Evolutionary conservation across 169 alveolate species (phyloP).

Genomic region (Cryptosporidium xiaoi): DNA sequence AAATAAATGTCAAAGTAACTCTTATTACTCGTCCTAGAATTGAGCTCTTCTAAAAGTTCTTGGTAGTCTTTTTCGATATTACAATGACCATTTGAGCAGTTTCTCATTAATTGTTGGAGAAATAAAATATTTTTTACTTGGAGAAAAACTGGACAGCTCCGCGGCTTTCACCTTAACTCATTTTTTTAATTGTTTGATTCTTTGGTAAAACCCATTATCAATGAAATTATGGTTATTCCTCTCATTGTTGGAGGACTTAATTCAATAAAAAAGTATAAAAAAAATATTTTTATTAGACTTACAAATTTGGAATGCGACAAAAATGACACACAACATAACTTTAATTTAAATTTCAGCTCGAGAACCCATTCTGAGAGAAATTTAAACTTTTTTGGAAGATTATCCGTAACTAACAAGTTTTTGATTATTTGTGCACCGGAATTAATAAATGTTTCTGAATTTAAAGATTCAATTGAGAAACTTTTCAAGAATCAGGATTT

Average conservation of each 20-base stretch:
- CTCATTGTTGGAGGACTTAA: not conserved
- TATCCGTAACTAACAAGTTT: not conserved
- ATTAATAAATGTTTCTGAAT: constrained; percentile 1
- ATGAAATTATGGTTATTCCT: too few species aligned
- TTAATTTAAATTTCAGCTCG: too few species aligned
- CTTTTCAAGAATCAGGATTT: not conserved
- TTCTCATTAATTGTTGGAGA: constrained; percentile 1
- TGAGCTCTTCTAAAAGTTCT: constrained; percentile 1
- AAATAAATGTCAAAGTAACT: constrained; percentile 1
- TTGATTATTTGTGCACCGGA: constrained; percentile 16
- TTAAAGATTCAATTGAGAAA: constrained; percentile 13
- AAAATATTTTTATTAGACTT: not conserved
- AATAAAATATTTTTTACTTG: too few species aligned
- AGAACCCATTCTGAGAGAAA: too few species aligned
- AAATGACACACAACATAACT: too few species aligned
- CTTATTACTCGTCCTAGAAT: not conserved
- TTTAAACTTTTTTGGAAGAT: too few species aligned
- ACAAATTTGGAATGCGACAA: not conserved
- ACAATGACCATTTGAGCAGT: constrained; percentile 17
- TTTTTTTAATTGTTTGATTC: too few species aligned
- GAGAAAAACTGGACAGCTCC: too few species aligned
- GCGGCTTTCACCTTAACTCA: too few species aligned
- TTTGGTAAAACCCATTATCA: not conserved
- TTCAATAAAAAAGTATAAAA: not conserved
- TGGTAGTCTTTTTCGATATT: constrained; percentile 2